Base-by-base conservation (phyloP, 2,329 filamentous ascomycete species). In the Paraphoma sp. region DNA sequence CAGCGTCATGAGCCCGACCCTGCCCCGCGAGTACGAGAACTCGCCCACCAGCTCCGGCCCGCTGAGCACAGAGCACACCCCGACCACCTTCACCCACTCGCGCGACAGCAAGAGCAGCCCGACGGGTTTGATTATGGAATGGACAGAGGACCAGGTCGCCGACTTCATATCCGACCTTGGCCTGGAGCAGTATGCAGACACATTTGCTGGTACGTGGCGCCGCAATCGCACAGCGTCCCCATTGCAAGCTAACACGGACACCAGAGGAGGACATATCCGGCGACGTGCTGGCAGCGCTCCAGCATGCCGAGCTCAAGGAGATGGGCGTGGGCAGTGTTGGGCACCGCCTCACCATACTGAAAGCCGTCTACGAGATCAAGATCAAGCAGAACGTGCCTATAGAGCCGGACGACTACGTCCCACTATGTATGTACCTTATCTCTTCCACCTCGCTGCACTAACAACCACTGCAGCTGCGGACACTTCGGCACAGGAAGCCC, bases 361-460 rank as follows among this genome's bases (percentile, higher is more conserved):
- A 97, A 80, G 93, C 89, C 69, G 93, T 98, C 52, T 98, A 97
- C 79, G 93, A 98, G 72, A 89, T 95, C 72, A 99, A 99, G 81
- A 89, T 94, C 76, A 92, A 92, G 63, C 93, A 97, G 72, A 93
- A 96, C 69, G 87, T 98, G 57, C 90, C 92, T 14, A 86, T 97
- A 68, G 94, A 98, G 73, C 89, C 89, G 59, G 94, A 97, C 70
- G 92, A 98, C 76, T 99, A 97, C 75, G 86, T 97, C 49, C 95
- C 95, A 38, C 82, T 95, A 48, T 95, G 93, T 97, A 88, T 69
- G 90, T 54, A 2, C 12, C 41, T 82, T 42, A 50, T 31, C 31
- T 30, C 30, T 17, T 33, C 40, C 45, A 12, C 46, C 40, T 29
- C 29, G 12, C 33, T 16, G 16, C 16, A 42, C 40, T 42, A n/a